These are phyloP conservation scores for Metarhizium anisopliae DNA, from an alignment of 2,329 filamentous ascomycete genomes.

Conservation along the genomic window DNA sequence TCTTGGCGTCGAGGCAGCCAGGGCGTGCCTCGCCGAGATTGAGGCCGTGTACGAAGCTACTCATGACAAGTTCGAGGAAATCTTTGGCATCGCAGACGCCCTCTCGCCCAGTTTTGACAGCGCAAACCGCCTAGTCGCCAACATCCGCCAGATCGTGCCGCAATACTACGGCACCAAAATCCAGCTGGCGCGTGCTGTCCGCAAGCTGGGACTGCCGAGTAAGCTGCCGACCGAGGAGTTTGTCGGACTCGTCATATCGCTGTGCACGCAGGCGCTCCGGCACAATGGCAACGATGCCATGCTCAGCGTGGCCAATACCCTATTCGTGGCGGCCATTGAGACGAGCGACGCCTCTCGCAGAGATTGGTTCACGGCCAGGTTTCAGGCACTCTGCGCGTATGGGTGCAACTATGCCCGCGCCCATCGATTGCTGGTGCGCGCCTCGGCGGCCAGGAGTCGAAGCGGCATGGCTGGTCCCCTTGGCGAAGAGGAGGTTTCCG, in stretches of 20 bases:
- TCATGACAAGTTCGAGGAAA: slow-evolving; percentile 14
- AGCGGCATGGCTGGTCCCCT: slow-evolving; percentile 3
- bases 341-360: slow-evolving; percentile 23
- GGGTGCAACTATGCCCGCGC: slow-evolving; percentile 24
- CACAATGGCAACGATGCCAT: slow-evolving; percentile 23
- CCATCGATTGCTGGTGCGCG: slow-evolving; percentile 16
- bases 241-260: slow-evolving; percentile 17
- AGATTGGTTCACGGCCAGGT: slow-evolving; percentile 23
- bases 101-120: slow-evolving; percentile 16
- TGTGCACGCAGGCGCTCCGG: slow-evolving; percentile 23
- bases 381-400: slow-evolving; percentile 18
- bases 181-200: slow-evolving; percentile 12
- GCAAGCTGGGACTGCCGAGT: slow-evolving; percentile 5
- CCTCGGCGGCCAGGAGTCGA: slow-evolving; percentile 11
- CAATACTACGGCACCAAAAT: slow-evolving; percentile 25
- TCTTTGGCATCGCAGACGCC: slow-evolving; percentile 17
- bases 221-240: slow-evolving; percentile 4
- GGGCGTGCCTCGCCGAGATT: slow-evolving; percentile 11
- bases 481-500: background rate
- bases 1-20: slow-evolving; percentile 13
- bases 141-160: slow-evolving; percentile 25
- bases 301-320: slow-evolving; percentile 22
- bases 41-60: slow-evolving; percentile 14
- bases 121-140: slow-evolving; percentile 21
- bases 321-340: slow-evolving; percentile 26